Evolutionary conservation across 2,329 filamentous ascomycete genomes (phyloP).

Genomic region (Laburnicola sp.): DNA sequence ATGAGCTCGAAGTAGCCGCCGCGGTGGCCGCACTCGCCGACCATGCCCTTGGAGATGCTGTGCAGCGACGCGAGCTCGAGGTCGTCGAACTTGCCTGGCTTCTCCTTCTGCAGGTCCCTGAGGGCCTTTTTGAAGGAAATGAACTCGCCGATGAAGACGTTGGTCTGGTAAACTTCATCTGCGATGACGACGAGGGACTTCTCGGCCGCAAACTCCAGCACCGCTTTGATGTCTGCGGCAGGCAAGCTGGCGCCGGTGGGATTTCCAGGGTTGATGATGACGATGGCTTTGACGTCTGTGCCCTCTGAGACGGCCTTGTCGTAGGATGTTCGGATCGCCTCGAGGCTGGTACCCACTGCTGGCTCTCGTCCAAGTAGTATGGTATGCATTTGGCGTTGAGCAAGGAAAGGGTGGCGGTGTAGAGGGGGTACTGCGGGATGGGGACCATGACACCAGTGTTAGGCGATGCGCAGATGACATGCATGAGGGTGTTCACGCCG

Average conservation of each 20-base stretch:
- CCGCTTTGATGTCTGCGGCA: slow-evolving; percentile 75
- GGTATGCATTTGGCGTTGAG: slow-evolving; percentile 86
- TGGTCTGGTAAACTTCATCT: slow-evolving; percentile 99
- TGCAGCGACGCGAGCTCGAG: slow-evolving; percentile 91
- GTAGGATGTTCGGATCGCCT: slow-evolving; percentile 73
- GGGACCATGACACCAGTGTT: slow-evolving; percentile 86
- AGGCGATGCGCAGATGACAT: slow-evolving; percentile 79
- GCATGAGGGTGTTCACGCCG: slow-evolving; percentile 89
- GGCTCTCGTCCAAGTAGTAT: slow-evolving; percentile 87
- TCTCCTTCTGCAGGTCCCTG: slow-evolving; percentile 71
- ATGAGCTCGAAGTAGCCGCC: slow-evolving; percentile 97
- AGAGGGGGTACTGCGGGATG: slow-evolving; percentile 97
- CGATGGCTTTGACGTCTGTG: slow-evolving; percentile 86
- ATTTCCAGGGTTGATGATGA: slow-evolving; percentile 98
- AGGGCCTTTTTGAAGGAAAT: slow-evolving; percentile 92
- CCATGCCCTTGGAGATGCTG: slow-evolving; percentile 96
- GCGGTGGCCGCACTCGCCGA: slow-evolving; percentile 96
- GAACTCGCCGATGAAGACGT: slow-evolving; percentile 93
- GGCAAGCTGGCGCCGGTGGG: slow-evolving; percentile 88
- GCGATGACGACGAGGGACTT: slow-evolving; percentile 88
- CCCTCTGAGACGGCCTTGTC: slow-evolving; percentile 74
- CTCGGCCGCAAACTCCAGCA: slow-evolving; percentile 84
- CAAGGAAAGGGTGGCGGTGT: slow-evolving; percentile 87
- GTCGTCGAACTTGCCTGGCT: slow-evolving; percentile 74
- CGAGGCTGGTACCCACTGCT: slow-evolving; percentile 86